Conservation (phyloP, 345 rosid species). For the Euphorbia lathyris region DNA sequence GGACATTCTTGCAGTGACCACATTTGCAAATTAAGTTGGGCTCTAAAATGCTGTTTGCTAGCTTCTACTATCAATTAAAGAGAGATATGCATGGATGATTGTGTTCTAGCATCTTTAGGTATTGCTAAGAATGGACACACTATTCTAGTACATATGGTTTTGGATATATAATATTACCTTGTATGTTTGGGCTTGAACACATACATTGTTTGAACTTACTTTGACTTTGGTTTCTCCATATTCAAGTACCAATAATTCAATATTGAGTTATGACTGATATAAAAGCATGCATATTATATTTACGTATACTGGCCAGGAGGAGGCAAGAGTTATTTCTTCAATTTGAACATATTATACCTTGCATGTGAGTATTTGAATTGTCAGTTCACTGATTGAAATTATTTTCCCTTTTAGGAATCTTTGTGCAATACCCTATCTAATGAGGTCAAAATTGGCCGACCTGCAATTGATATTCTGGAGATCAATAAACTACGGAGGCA, state of each 20-base stretch:
- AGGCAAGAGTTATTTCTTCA: constrained; percentile 2
- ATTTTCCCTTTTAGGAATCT: constrained; percentile 14
- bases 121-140: not conserved
- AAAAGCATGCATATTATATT: not conserved
- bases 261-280: not conserved
- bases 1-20: not conserved
- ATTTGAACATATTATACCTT: not conserved
- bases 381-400: constrained; percentile 8
- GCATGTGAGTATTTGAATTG: not conserved
- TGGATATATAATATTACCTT: not conserved
- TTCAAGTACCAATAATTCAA: not conserved
- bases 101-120: not conserved
- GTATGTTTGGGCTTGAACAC: not conserved
- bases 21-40: not conserved
- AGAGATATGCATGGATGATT: constrained; percentile 5
- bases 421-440: not conserved
- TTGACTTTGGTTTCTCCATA: not conserved
- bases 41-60: not conserved
- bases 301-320: not conserved
- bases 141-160: not conserved
- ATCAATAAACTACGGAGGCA: constrained; percentile 23
- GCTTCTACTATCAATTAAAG: not conserved
- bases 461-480: constrained; percentile 23
- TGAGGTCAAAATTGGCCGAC: constrained; percentile 21
- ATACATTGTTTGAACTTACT: not conserved